Percentiles rank a stretch among this genome's conserved stretches.
Conservation (phyloP, 495 filamentous ascomycete genomes). For the Aspergillus leporis region DNA sequence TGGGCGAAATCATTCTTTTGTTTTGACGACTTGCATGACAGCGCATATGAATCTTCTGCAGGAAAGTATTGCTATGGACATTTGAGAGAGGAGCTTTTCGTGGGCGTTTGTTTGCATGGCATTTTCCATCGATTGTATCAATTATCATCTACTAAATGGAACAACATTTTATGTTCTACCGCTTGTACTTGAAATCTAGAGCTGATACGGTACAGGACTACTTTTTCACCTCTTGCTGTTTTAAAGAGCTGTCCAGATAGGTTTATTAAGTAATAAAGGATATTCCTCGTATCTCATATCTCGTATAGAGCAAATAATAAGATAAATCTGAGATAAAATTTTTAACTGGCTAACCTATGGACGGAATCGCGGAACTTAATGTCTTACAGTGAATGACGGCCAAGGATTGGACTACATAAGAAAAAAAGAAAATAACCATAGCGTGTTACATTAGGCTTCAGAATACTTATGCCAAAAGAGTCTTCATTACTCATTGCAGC, state of each 20-base stretch:
- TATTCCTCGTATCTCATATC: background rate
- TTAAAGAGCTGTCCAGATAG: background rate
- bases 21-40: slow-evolving; percentile 6
- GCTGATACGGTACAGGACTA: background rate
- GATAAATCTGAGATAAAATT: no score
- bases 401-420: no score
- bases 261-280: background rate
- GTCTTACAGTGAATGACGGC: no score
- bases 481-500: background rate
- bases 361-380: no score
- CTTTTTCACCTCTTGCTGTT: background rate
- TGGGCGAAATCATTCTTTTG: background rate
- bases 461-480: no score
- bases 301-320: no score
- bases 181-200: background rate
- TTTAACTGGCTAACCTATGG: no score
- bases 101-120: background rate
- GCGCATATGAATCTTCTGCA: slow-evolving; percentile 2
- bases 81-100: background rate
- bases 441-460: no score
- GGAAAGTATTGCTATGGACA: background rate
- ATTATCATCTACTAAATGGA: background rate
- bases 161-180: background rate
- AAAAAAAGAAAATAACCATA: no score
- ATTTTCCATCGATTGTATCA: slow-evolving; percentile 4